Base-by-base conservation (phyloP, 1,284 basidiomycete species). In the Puccinia novopanici region DNA sequence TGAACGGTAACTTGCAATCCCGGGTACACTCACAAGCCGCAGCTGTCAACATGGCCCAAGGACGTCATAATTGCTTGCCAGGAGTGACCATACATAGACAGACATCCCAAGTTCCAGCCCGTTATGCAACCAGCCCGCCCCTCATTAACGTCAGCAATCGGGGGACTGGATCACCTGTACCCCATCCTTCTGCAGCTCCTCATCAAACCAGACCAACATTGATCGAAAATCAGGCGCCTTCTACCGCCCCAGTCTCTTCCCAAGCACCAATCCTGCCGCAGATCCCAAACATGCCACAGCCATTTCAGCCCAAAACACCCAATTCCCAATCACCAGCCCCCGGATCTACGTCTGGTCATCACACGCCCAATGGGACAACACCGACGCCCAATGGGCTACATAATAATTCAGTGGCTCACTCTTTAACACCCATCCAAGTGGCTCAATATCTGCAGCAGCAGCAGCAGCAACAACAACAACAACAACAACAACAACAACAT, bases 361-460 rank as follows among this genome's bases (percentile, higher is more conserved):
- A 77, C 24, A 37, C 75, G 15, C 59, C 63, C 34, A 54, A 54
- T 57, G 75, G 48, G 12, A 52, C 75, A 9, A 54, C 75, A 22
- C 48, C 50, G 48, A 48, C 59, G 1, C 63, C 52, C 19, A 77
- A 77, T n/a, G 65, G 61, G 24, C 61, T 57, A 27, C 75, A 68
- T 27, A 68, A 54, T 55, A 34, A 37, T 42, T n/a, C 61, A 8
- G 37, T 77, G 3, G 37, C 63, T 34, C 75, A 55, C 48, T 50
- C 75, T 40, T 65, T 77, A 17, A 67, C 75, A 22, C 75, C 75
- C 52, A 50, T 77, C 34, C 75, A 77, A 34, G 61, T 76, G n/a
- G 75, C 61, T 9, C 75, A 67, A 67, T 76, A 68, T 67, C 34
- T 76, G 22, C 75, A 76, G 37, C 75, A 76, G 50, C 74, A 77